phyloP scores from a whole-genome alignment of 169 alveolate genomes.

The Plasmodium knowlesi region DNA sequence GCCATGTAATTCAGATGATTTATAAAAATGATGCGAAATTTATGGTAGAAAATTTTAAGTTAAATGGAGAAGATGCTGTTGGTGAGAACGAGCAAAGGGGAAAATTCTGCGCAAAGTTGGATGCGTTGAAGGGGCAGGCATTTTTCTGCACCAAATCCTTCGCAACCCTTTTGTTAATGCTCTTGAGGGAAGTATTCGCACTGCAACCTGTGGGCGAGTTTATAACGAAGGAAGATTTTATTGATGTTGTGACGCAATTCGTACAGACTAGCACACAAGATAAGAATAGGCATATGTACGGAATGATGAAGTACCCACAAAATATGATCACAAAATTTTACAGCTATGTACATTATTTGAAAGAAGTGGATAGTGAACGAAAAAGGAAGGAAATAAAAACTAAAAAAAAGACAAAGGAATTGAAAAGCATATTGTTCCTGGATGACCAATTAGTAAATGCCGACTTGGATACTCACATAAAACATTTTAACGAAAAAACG shows the following conservation, averaged over 20 bases:
- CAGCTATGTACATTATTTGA: constrained; percentile 54
- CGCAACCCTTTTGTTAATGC: constrained; percentile 28
- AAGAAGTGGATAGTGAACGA: constrained; percentile 21
- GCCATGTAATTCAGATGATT: constrained; percentile 56
- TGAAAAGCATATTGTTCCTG: constrained; percentile 33
- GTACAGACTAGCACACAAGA: background rate
- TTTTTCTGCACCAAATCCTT: constrained; percentile 34
- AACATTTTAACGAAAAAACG: constrained; percentile 47
- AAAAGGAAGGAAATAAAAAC: background rate
- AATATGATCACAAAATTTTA: constrained; percentile 60
- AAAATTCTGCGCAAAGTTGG: background rate
- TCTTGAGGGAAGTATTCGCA: constrained; percentile 26
- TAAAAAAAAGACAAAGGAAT: constrained; percentile 33
- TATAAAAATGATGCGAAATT: constrained; percentile 50
- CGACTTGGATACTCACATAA: constrained; percentile 41
- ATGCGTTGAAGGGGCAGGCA: background rate
- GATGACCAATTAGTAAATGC: constrained; percentile 60
- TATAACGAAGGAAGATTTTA: constrained; percentile 38
- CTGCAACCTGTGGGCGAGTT: constrained; percentile 22
- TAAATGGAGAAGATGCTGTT: constrained; percentile 16
- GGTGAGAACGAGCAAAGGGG: background rate
- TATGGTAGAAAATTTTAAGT: constrained; percentile 24
- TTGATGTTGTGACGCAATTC: constrained; percentile 9
- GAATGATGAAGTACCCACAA: constrained; percentile 35
- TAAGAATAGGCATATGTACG: constrained; percentile 13